Percentiles rank a stretch among this genome's conserved stretches.
These are phyloP conservation scores for Amphirosellinia nigrospora DNA, from an alignment of 495 filamentous ascomycete species.

Conservation along the genomic window DNA sequence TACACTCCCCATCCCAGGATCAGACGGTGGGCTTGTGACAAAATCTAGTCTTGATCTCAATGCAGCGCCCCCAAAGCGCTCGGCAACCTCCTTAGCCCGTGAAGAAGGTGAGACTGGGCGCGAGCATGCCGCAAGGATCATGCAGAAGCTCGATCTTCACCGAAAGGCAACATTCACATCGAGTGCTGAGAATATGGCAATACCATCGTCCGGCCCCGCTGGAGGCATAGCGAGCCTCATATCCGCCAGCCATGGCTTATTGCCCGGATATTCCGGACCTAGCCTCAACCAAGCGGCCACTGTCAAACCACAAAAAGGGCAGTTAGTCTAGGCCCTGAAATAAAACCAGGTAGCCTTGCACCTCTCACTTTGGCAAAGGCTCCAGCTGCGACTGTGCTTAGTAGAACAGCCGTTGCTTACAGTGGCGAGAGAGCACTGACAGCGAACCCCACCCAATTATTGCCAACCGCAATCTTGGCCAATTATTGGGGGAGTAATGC, in stretches of 20 bases:
- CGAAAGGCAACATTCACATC: slow-evolving; percentile 70
- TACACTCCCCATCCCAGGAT: slow-evolving; percentile 71
- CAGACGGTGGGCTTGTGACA: slow-evolving; percentile 59
- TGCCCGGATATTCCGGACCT: slow-evolving; percentile 59
- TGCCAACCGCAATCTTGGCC: slow-evolving; percentile 85
- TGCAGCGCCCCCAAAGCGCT: slow-evolving; percentile 51
- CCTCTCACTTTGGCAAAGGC: slow-evolving; percentile 84
- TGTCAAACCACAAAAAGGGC: slow-evolving; percentile 33
- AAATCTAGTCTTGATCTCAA: slow-evolving; percentile 77
- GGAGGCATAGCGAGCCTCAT: slow-evolving; percentile 89
- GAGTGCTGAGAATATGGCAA: slow-evolving; percentile 42
- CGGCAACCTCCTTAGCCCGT: slow-evolving; percentile 51
- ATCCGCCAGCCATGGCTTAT: slow-evolving; percentile 79
- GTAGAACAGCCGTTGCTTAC: slow-evolving; percentile 81
- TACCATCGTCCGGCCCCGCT: slow-evolving; percentile 45
- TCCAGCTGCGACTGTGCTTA: slow-evolving; percentile 85
- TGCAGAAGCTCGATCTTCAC: slow-evolving; percentile 90
- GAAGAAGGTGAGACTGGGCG: slow-evolving; percentile 69
- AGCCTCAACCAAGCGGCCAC: slow-evolving; percentile 37
- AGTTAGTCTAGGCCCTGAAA: slow-evolving; percentile 38
- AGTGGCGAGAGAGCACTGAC: slow-evolving; percentile 74
- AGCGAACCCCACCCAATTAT: slow-evolving; percentile 67
- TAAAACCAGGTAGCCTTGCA: slow-evolving; percentile 69
- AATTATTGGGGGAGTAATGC: slow-evolving; percentile 91
- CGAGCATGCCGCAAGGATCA: slow-evolving; percentile 85